Evolutionary conservation across 805 yeast species (phyloP), one percentile per base, ranked within the genome.

Genomic region (Brettanomyces naardenensis): DNA sequence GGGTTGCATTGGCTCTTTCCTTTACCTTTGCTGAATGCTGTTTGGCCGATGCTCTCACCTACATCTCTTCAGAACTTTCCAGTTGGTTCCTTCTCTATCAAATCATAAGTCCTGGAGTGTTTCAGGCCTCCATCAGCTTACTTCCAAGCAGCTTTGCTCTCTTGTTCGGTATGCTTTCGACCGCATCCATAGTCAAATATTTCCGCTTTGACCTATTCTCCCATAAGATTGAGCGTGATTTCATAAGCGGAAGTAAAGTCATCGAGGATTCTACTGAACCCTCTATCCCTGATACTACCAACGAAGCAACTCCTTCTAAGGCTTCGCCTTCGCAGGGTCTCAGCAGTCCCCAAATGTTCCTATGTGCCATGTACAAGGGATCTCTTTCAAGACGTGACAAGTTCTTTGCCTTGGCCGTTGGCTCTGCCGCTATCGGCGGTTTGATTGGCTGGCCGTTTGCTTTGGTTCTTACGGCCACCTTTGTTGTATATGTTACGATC

Each of bases 361-460:
- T 44, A 23, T 31, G 40, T 7, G 40, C 41, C n/a, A 19, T 41
- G 4, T 44, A 41, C 21, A 35, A 42, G 18, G 33, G 34, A n/a
- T 31, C 44, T 18, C 35, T 29, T 28, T 40, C 48, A 6, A 28
- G 53, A 1, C 48, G 44, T 26, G 45, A 51, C 9, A 48, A 47
- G 32, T 44, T 42, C 22, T 56, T 50, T 37, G 51, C 61, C 3
- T 20, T 47, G n/a, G 60, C 68, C 3, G 54, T 72, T 3, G 41
- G 65, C 1, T 69, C 69, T 65, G 64, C 69, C 27, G 58, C 72
- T 17, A 44, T 82, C n/a, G 94, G 88, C 4, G 90, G 90, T 0
- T 51, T 89, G 2, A 44, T 83, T 22, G 97, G 97, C 2, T 90
- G 97, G 97, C 97, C 97, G 1, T 90, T 89, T 57, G 73, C 80